phyloP scores from a whole-genome alignment of 345 rosid genomes.

The Rhodamnia rubescens region DNA sequence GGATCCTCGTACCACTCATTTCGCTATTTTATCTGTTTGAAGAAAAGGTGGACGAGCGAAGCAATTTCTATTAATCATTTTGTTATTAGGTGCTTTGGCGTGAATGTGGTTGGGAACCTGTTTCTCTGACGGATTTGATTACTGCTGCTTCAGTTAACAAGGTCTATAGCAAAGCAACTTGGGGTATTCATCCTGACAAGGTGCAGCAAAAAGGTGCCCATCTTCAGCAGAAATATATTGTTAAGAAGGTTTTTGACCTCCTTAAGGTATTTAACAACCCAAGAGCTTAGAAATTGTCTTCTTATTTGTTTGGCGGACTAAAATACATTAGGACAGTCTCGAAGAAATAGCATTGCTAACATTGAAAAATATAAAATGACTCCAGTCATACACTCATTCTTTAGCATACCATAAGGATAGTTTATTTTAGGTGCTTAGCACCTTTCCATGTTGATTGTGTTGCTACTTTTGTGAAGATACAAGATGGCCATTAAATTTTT shows the following conservation, averaged over 20 bases:
- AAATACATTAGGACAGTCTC: neutral
- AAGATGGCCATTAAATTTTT: no score
- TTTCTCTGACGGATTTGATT: constrained; percentile 35
- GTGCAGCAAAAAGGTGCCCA: constrained; percentile 46
- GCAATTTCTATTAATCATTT: neutral
- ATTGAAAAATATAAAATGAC: neutral
- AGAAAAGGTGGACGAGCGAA: neutral
- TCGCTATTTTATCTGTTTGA: neutral
- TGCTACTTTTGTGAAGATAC: no score
- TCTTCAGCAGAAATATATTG: constrained; percentile 35
- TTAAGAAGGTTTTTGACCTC: constrained; percentile 38
- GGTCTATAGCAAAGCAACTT: constrained; percentile 30
- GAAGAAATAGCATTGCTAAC: neutral
- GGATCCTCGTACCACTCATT: neutral
- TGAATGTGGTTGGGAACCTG: constrained; percentile 42
- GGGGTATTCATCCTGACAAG: constrained; percentile 44
- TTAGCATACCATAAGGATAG: no score
- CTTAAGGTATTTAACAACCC: constrained; percentile 20
- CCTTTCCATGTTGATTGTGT: no score
- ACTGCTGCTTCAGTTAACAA: constrained; percentile 28
- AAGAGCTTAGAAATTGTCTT: neutral
- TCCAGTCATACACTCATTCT: neutral
- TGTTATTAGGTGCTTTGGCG: constrained; percentile 35
- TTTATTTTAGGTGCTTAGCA: no score
- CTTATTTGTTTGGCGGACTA: neutral